Evolutionary conservation across 768 basidiomycete species (phyloP), one percentile per base, ranked within the genome.

Genomic region (Pisolithus albus): DNA sequence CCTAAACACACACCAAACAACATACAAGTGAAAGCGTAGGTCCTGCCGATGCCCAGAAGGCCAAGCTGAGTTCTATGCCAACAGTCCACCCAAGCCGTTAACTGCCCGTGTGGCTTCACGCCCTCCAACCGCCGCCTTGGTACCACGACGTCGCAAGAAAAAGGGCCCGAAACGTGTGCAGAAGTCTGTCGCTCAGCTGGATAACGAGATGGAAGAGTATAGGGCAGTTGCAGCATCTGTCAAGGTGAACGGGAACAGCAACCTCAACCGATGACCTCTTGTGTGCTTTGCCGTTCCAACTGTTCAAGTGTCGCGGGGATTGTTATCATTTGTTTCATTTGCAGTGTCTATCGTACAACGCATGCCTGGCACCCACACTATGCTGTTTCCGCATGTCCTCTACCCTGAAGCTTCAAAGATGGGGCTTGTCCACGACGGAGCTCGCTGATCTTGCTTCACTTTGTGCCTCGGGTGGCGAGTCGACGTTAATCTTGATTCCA

Each of bases 151-250:
- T 16, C 79, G 81, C 26, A 67, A 71, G 38, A 88, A 84, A 71
- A 90, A 88, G 59, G 88, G 88, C 0, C 84, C 88, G 0, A 82
- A 79, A 59, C 79, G 88, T 37, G 63, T 87, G 40, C 87, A 86
- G 61, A 88, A 88, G 66, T 65, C 84, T 0, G 61, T 70, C 7
- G 81, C 75, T 24, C 79, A 88, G 53, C 73, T 90, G 21, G 87
- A 90, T 63, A 74, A 77, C 62, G 87, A 90, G 64, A 88, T 90
- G 84, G 88, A 90, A 51, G 83, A 84, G 46, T 90, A 88, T 56
- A 76, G 77, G 46, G 82, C 85, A 19, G 69, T 66, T 10, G 71
- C 54, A 16, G 21, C 46, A 38, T 46, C 50, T 11, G 56, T 51
- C 46, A 41, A 41, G 11, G 52, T 24, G 24, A 58, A 59, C 30